Base-by-base conservation (phyloP, 2,329 filamentous ascomycete genomes). In the Venturia effusa region DNA sequence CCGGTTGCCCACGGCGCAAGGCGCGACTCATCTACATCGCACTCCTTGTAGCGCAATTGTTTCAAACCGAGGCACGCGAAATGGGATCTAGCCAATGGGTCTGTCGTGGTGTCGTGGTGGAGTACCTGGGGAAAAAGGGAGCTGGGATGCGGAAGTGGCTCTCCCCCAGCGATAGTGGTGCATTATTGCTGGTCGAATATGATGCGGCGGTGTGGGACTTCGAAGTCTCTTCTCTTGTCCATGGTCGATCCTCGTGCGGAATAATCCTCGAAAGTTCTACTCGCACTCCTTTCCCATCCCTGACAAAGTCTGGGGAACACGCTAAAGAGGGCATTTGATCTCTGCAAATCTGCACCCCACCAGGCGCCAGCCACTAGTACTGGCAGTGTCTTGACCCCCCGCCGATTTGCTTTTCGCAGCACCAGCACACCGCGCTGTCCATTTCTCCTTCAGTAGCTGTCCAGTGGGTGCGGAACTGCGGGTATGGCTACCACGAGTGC, bases 401-500 rank as follows among this genome's bases (percentile, higher is more conserved):
- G 51, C 51, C 51, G 10, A 34, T 57, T 57, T 57, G 51, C 51
- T 34, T 57, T 34, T 57, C 51, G 24, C 51, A 51, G 51, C 51
- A 22, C 30, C 27, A 13, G 17, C n/a, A 57, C 51, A 19, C 51
- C 32, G 27, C 30, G 51, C 30, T 11, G 51, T 22, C 51, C 51
- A 11, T 19, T 30, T 34, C 51, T 4, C 51, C 51, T 55, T 17
- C 51, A 34, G 51, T 6, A 57, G 19, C 15, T 57, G 30, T 27
- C 19, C 19, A 19, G 51, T 57, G n/a, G 8, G n/a, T n/a, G n/a
- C n/a, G n/a, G n/a, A 10, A 39, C 2, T 34, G 41, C 30, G 24
- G 24, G 11, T 13, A 62, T 62, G 60, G 60, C 60, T 43, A 62
- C 60, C 24, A 41, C 40, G 43, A 62, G 60, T 48, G 60, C 60